Base-by-base conservation (phyloP, 306 rosid species). In the Clitoria ternatea region DNA sequence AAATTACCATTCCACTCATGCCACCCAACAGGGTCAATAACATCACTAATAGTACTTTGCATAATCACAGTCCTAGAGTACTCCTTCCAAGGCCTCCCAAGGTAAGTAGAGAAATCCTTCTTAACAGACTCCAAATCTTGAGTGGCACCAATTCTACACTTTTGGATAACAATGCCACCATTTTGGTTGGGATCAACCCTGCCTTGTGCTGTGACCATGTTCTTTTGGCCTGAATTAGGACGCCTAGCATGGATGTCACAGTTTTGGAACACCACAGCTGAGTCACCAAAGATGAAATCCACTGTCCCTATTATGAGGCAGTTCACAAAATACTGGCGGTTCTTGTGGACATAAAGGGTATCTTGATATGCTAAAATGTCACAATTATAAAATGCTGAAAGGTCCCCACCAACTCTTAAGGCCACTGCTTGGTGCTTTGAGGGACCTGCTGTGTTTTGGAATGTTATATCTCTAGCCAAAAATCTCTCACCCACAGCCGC, bases 371-470 rank as follows among this genome's bases (percentile, higher is more conserved):
- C 98, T 2, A 94, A 48, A 50, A 90, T 1, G 83, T 85, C 95
- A 29, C 92, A 84, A 0, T 73, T 74, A 85, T 84, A 90, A 78
- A 94, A 94, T 1, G 98, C 98, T 0, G 98, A 85, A 33, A 90
- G 84, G 77, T 94, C 98, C 0, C 86, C 86, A 18, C 98, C 98
- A 0, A 89, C 97, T 1, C 98, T 63, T 3, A 94, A 88, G 7
- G 97, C 98, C 37, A 94, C 98, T 0, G 98, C 98, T 65, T 94
- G 97, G 82, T 94, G 95, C 86, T 94, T 94, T 10, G 97, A 81
- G 5, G 97, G 86, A 0, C 98, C 98, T 0, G 98, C 98, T 5
- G 97, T 78, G 96, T 94, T 94, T 67, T 94, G 86, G 68, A 94
- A 87, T 3, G 97, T 89, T 47, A 94, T 44, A 77, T 86, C 92